Percentiles rank a stretch among this genome's conserved stretches.
Conservation (phyloP, 73 alveolate species). For the Tetrahymena elliotti region DNA sequence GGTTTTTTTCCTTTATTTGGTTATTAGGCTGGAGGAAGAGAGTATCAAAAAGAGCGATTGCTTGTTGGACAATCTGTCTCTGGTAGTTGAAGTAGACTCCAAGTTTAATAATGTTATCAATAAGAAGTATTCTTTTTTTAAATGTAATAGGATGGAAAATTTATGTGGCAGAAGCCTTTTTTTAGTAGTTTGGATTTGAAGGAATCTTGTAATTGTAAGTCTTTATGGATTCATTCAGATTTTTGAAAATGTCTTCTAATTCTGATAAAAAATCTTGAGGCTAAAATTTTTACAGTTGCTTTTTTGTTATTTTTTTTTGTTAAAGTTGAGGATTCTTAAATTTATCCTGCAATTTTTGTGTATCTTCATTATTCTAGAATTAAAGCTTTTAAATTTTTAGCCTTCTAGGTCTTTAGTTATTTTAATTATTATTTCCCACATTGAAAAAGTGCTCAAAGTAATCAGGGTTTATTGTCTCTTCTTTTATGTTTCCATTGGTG, state of each 20-base stretch:
- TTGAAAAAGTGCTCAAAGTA: background rate
- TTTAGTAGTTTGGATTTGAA: background rate
- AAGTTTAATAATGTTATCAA: background rate
- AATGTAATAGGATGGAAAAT: background rate
- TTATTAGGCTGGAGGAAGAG: conserved; percentile 2
- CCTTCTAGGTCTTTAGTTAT: background rate
- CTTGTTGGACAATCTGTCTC: background rate
- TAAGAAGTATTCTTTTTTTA: background rate
- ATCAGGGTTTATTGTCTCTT: background rate
- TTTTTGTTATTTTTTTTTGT: background rate
- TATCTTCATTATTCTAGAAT: background rate
- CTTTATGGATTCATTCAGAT: background rate
- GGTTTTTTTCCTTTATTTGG: background rate
- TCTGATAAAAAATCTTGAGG: background rate
- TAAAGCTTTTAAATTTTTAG: background rate
- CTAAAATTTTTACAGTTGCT: background rate
- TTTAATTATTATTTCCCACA: background rate
- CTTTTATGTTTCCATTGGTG: background rate
- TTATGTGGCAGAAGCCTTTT: background rate
- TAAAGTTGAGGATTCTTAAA: background rate
- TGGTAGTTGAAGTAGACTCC: background rate
- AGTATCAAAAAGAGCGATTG: background rate
- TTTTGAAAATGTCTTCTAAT: background rate
- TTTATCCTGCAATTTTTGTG: background rate
- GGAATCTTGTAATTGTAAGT: background rate